Conservation (phyloP, 2,329 filamentous ascomycete genomes). For the Colletotrichum tropicale region DNA sequence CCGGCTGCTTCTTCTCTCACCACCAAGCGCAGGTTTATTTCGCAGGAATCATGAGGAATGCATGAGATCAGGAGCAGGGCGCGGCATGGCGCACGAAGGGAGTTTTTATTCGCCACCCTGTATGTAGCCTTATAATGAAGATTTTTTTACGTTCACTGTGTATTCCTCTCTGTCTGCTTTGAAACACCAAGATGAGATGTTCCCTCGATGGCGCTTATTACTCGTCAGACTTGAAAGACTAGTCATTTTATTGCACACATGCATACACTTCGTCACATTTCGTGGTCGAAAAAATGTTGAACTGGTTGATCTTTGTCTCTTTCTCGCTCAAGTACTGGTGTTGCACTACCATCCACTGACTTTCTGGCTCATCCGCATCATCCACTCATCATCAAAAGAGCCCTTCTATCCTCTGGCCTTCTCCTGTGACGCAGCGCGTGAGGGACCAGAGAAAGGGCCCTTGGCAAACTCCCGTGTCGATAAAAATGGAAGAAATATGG, state of each 20-base stretch:
- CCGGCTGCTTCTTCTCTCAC: background rate
- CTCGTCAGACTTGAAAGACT: background rate
- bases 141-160: background rate
- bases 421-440: no score
- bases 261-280: background rate
- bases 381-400: conserved; percentile 2
- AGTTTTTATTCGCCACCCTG: background rate
- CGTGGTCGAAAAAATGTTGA: background rate
- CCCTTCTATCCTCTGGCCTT: background rate
- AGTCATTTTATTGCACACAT: background rate
- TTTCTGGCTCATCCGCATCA: background rate
- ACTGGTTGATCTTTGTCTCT: conserved; percentile 3
- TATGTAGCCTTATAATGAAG: background rate
- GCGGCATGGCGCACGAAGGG: background rate
- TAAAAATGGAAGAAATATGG: background rate
- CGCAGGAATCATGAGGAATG: background rate
- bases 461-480: background rate
- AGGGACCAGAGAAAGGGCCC: background rate
- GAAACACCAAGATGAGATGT: background rate
- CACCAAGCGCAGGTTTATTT: background rate
- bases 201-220: background rate
- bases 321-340: background rate
- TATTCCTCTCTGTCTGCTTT: background rate
- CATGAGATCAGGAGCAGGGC: background rate
- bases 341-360: background rate